Evolutionary conservation across 495 filamentous ascomycete genomes (phyloP).

Genomic region (Podospora fimiseda): DNA sequence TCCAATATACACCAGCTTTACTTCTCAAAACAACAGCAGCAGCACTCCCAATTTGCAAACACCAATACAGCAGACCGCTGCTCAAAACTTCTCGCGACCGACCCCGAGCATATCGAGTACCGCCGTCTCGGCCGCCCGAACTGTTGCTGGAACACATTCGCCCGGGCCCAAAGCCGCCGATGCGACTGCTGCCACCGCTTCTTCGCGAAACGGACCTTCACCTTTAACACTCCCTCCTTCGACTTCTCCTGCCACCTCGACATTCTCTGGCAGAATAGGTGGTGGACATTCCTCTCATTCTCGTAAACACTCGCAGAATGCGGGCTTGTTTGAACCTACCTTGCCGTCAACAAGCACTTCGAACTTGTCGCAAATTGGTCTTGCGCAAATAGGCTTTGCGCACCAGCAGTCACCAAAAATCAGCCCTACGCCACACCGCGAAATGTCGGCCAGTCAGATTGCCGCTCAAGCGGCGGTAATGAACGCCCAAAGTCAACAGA

Average conservation of each 20-base stretch:
- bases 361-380: constrained; percentile 46
- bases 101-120: constrained; percentile 27
- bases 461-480: constrained; percentile 83
- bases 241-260: constrained; percentile 25
- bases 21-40: constrained; percentile 26
- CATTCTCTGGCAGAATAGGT: constrained; percentile 17
- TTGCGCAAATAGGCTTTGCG: constrained; percentile 19
- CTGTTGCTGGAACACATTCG: constrained; percentile 26
- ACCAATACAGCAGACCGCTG: background rate
- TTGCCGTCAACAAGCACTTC: constrained; percentile 60
- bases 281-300: constrained; percentile 43
- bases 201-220: constrained; percentile 32
- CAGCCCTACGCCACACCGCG: constrained; percentile 41
- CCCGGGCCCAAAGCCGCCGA: no score
- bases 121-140: constrained; percentile 32
- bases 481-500: constrained; percentile 52
- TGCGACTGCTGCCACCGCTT: no score
- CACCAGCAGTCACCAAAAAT: constrained; percentile 22
- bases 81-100: constrained; percentile 51
- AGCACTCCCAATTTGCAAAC: constrained; percentile 29
- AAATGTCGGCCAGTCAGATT: constrained; percentile 68
- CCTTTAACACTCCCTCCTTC: constrained; percentile 38
- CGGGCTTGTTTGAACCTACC: constrained; percentile 85
- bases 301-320: constrained; percentile 60
- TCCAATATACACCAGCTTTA: constrained; percentile 32